phyloP scores from a whole-genome alignment of 2,329 filamentous ascomycete genomes.

The Fusarium redolens region DNA sequence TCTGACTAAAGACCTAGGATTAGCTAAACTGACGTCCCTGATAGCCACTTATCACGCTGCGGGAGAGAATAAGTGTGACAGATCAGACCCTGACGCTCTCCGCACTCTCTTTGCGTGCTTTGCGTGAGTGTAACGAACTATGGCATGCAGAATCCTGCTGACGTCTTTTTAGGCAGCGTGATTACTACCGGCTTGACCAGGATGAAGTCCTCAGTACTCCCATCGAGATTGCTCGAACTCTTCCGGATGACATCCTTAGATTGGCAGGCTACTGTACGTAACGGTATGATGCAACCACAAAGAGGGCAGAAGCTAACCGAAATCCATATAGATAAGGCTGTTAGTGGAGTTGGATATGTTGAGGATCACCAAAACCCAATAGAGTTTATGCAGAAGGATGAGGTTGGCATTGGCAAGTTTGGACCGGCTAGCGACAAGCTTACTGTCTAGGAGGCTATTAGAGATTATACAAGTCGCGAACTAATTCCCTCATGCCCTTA shows the following conservation, averaged over 20 bases:
- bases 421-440: neutral
- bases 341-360: neutral
- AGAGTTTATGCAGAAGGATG: neutral
- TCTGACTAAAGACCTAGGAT: no score
- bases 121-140: neutral
- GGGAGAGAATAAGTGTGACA: neutral
- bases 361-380: neutral
- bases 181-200: neutral
- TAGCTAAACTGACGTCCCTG: no score
- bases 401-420: neutral
- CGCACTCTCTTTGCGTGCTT: neutral
- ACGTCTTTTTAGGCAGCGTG: neutral
- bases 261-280: neutral
- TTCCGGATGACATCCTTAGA: neutral
- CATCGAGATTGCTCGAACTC: neutral
- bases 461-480: rapidly evolving
- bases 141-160: no score
- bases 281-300: rapidly evolving
- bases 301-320: neutral
- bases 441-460: neutral
- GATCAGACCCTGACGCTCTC: neutral
- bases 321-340: neutral
- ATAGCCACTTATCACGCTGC: neutral
- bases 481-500: neutral
- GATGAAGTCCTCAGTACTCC: neutral